Evolutionary conservation across 1,284 basidiomycete genomes (phyloP).

Genomic region (Tilletia indica): DNA sequence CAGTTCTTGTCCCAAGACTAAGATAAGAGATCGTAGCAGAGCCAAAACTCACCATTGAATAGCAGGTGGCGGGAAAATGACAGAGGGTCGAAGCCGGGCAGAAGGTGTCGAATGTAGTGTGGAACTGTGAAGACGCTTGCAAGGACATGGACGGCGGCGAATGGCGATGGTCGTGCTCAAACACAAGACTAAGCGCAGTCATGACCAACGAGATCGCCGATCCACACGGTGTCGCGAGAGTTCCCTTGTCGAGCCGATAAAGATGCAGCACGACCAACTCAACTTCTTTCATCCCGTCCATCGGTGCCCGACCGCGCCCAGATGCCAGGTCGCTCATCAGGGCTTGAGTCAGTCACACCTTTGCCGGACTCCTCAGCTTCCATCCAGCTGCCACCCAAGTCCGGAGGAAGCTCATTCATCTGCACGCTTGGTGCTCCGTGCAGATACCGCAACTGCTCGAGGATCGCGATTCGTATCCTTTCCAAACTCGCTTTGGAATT

Average conservation of each 20-base stretch:
- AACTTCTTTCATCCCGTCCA: background rate
- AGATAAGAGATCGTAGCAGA: too few species aligned
- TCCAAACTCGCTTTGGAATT: constrained; percentile 74
- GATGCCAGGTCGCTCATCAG: constrained; percentile 8
- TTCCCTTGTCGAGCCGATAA: background rate
- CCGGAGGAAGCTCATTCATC: constrained; percentile 94
- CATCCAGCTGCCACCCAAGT: constrained; percentile 74
- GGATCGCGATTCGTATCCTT: constrained; percentile 77
- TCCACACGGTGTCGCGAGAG: constrained; percentile 15
- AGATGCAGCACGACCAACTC: too few species aligned
- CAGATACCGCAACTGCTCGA: constrained; percentile 87
- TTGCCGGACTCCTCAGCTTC: constrained; percentile 64
- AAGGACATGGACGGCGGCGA: background rate
- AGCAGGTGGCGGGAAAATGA: too few species aligned
- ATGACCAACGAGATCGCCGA: background rate
- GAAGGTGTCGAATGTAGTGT: too few species aligned
- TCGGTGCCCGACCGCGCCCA: background rate
- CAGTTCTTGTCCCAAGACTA: too few species aligned
- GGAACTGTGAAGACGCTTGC: too few species aligned
- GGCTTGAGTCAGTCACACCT: background rate
- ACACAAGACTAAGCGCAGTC: background rate
- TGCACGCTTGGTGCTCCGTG: constrained; percentile 93
- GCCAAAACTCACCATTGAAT: too few species aligned
- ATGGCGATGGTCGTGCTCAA: background rate
- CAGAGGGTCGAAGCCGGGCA: too few species aligned